These are phyloP conservation scores for Diaporthe sp. DNA, from an alignment of 2,329 filamentous ascomycete species.

Conservation along the genomic window DNA sequence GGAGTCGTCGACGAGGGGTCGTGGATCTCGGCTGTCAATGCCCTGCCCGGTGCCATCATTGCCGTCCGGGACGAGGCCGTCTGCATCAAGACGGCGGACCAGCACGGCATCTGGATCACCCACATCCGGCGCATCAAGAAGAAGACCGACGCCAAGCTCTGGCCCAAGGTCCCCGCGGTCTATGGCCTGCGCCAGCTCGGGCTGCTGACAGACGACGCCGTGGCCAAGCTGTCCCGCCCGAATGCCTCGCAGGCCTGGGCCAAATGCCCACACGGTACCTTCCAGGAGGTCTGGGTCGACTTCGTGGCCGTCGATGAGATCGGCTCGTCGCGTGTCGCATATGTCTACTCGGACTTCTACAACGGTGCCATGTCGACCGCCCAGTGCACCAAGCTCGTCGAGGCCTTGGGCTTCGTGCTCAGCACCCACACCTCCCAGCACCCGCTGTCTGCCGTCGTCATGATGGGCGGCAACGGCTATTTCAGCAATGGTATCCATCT, in stretches of 20 bases:
- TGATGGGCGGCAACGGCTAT: constrained; percentile 57
- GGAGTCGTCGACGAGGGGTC: constrained; percentile 54
- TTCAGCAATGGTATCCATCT: constrained; percentile 61
- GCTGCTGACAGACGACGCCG: constrained; percentile 46
- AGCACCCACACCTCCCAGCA: constrained; percentile 47
- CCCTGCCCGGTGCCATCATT: constrained; percentile 49
- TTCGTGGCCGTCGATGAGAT: constrained; percentile 47
- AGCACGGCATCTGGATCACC: constrained; percentile 58
- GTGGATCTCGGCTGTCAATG: constrained; percentile 40
- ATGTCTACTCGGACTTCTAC: constrained; percentile 59
- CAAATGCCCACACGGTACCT: constrained; percentile 48
- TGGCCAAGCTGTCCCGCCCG: constrained; percentile 41
- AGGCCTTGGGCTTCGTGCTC: constrained; percentile 54
- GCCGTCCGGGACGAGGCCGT: constrained; percentile 54
- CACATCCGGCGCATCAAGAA: constrained; percentile 56
- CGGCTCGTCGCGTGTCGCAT: constrained; percentile 49
- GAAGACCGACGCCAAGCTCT: constrained; percentile 54
- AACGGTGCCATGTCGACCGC: constrained; percentile 59
- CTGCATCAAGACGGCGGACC: constrained; percentile 55
- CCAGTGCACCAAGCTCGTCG: constrained; percentile 54
- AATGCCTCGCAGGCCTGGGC: constrained; percentile 48
- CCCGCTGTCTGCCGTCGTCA: constrained; percentile 53
- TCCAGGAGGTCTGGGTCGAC: constrained; percentile 58
- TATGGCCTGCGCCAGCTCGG: constrained; percentile 53
- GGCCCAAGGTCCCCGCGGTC: constrained; percentile 58